Conservation (phyloP, 495 filamentous ascomycete genomes). For the Niebla homalea region DNA sequence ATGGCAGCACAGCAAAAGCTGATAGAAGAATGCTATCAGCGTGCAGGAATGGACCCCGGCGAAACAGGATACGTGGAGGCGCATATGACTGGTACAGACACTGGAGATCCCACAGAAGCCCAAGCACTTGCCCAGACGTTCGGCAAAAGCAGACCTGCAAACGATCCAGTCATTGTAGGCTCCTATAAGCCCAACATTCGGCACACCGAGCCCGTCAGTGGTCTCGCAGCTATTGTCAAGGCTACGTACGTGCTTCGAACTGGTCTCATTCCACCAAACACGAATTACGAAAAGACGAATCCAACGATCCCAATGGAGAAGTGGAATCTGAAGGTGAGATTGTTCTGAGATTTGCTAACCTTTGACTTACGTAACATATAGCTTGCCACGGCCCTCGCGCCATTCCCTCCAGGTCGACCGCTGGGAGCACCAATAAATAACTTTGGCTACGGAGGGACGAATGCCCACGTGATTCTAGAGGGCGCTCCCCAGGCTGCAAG, state of each 20-base stretch:
- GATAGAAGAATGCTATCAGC: constrained; percentile 9
- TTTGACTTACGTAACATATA: neutral
- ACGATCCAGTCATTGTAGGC: constrained; percentile 13
- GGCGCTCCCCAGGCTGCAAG: constrained; percentile 12
- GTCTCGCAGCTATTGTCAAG: constrained; percentile 41
- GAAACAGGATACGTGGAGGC: constrained; percentile 23
- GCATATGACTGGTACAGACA: constrained; percentile 23
- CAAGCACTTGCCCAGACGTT: constrained; percentile 14
- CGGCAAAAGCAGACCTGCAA: constrained; percentile 4
- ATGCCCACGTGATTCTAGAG: constrained; percentile 26
- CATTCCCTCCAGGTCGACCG: constrained; percentile 13
- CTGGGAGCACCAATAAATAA: constrained; percentile 25
- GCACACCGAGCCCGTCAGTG: constrained; percentile 18
- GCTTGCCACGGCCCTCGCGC: constrained; percentile 9
- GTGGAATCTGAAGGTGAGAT: constrained; percentile 8
- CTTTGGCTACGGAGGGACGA: constrained; percentile 28
- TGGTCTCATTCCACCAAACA: constrained; percentile 33
- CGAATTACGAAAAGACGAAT: constrained; percentile 30
- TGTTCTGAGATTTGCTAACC: neutral
- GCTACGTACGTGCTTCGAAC: constrained; percentile 32
- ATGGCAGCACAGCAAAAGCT: constrained; percentile 12
- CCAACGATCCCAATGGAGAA: constrained; percentile 17
- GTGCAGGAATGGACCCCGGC: constrained; percentile 7
- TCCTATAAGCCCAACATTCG: constrained; percentile 20
- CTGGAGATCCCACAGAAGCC: constrained; percentile 14